Percentiles rank a stretch among this genome's conserved stretches.
These are phyloP conservation scores for Mycosphaerella sp. DNA, from an alignment of 2,329 filamentous ascomycete species.

Conservation along the genomic window DNA sequence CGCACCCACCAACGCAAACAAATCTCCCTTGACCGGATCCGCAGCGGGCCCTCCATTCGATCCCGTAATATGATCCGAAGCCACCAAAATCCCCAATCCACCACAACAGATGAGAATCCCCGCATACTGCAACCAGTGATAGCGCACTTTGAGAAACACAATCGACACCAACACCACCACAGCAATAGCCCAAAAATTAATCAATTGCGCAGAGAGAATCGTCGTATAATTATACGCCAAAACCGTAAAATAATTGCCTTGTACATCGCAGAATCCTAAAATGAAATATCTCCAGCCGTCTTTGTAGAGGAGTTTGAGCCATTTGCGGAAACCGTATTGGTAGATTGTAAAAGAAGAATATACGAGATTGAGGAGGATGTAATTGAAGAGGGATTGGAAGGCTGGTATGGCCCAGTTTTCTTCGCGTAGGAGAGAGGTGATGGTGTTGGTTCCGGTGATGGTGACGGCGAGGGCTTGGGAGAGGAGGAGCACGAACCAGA, in stretches of 20 bases:
- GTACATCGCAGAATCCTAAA: conserved; percentile 84
- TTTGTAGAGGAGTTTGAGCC: conserved; percentile 54
- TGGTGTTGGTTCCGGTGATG: conserved; percentile 89
- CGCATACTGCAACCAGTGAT: conserved; percentile 74
- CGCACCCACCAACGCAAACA: conserved; percentile 84
- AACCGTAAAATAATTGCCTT: conserved; percentile 98
- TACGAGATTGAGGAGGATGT: conserved; percentile 72
- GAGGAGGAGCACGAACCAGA: conserved; percentile 74
- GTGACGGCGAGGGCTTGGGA: conserved; percentile 76
- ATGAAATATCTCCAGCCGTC: conserved; percentile 94
- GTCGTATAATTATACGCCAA: conserved; percentile 90
- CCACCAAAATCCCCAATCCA: conserved; percentile 81
- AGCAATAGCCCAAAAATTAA: conserved; percentile 98
- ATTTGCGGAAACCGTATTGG: conserved; percentile 68
- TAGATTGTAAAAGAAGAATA: conserved; percentile 77
- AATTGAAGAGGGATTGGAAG: conserved; percentile 95
- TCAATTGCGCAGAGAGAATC: conserved; percentile 83
- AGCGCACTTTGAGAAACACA: conserved; percentile 75
- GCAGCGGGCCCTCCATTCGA: conserved; percentile 59
- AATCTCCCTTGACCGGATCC: conserved; percentile 81
- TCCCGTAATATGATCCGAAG: conserved; percentile 76
- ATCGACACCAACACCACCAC: conserved; percentile 84
- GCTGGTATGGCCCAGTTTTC: conserved; percentile 76
- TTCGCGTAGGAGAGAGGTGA: conserved; percentile 65
- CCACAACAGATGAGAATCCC: conserved; percentile 89